A percentile compares a stretch with the other conserved stretches of the same genome.
Conservation (phyloP, 176 grass and related monocot genomes). For the Carex myosuroides region DNA sequence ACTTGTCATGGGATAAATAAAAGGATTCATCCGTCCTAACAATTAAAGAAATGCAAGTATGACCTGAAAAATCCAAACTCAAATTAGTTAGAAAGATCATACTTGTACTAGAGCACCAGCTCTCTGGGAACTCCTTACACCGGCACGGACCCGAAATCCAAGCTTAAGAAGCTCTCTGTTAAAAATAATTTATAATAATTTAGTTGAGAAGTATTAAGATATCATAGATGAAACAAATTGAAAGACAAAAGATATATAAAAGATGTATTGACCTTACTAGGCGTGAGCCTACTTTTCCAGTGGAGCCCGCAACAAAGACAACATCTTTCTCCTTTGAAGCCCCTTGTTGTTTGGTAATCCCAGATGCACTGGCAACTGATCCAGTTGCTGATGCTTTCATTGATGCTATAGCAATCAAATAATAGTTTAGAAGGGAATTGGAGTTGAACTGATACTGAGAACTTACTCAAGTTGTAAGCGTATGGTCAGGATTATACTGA, state of each 20-base stretch:
- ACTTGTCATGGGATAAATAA: neutral
- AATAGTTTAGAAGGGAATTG: neutral
- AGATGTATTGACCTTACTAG: constrained; percentile 20
- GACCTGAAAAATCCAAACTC: neutral
- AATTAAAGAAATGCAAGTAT: neutral
- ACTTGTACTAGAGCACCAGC: constrained; percentile 58
- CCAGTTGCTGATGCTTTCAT: neutral
- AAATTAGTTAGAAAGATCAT: neutral
- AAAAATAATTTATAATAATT: neutral
- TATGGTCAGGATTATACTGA: neutral
- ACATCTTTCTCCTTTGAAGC: constrained; percentile 27
- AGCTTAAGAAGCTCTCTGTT: constrained; percentile 77
- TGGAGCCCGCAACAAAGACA: constrained; percentile 45
- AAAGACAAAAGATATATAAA: neutral
- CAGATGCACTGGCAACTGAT: constrained; percentile 17
- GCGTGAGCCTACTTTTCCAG: constrained; percentile 48
- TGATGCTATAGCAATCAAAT: neutral
- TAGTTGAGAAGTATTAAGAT: neutral
- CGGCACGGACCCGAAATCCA: constrained; percentile 73
- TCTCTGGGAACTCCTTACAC: constrained; percentile 52
- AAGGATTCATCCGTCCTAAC: neutral
- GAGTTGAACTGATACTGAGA: neutral
- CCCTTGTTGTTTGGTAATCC: constrained; percentile 9
- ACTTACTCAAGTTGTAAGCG: neutral
- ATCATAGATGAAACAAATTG: neutral